Evolutionary conservation across 2,329 filamentous ascomycete species (phyloP).

Genomic region (Magnaporthales sp.): DNA sequence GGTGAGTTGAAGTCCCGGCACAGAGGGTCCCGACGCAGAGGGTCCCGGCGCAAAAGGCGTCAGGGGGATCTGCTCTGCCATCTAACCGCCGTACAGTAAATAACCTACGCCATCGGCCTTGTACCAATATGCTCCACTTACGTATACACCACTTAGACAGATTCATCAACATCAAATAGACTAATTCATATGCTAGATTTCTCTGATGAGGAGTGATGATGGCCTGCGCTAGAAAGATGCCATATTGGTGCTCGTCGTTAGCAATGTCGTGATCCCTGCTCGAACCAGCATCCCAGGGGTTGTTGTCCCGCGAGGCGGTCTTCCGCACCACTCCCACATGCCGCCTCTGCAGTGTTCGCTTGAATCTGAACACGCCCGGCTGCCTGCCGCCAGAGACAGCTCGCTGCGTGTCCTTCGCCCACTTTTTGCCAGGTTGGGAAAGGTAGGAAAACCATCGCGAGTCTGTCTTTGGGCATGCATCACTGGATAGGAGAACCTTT

Average conservation of each 20-base stretch:
- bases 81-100: not conserved
- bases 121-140: not conserved
- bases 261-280: not conserved
- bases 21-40: not conserved
- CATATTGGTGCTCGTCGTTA: not conserved
- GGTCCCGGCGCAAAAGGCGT: not conserved
- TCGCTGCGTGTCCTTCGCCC: not conserved
- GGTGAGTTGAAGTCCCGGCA: not conserved
- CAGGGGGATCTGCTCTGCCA: not conserved
- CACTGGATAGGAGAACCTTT: not conserved
- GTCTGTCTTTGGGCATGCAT: not conserved
- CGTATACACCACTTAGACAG: slow-evolving; percentile 1
- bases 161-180: not conserved
- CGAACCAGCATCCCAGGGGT: not conserved
- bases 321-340: not conserved
- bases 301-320: not conserved
- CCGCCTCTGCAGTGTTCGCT: not conserved
- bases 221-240: not conserved
- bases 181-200: not conserved
- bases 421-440: not conserved
- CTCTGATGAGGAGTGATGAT: not conserved
- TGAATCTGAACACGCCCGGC: not conserved
- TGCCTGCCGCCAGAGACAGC: not conserved
- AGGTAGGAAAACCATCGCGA: not conserved
- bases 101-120: not conserved